These are phyloP conservation scores for Irpex lacteus DNA, from an alignment of 1,284 basidiomycete species.

Conservation along the genomic window DNA sequence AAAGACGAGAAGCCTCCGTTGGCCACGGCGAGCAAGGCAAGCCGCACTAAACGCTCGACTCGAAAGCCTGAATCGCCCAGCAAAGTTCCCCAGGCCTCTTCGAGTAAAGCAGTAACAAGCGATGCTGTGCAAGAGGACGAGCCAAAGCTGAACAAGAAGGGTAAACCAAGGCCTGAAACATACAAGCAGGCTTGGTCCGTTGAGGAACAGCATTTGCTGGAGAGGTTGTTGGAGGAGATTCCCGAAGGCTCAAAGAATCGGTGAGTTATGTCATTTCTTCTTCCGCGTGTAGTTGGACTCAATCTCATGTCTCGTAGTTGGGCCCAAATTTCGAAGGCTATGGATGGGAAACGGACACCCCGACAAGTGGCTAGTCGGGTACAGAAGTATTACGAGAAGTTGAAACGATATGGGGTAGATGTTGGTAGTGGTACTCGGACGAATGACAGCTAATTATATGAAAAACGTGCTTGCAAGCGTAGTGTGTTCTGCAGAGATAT, in stretches of 20 bases:
- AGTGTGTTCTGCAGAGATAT: background rate
- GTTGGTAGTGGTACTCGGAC: constrained; percentile 18
- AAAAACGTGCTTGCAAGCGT: background rate
- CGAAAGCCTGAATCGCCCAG: constrained; percentile 4
- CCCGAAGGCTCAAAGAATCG: constrained; percentile 75
- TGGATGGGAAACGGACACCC: constrained; percentile 71
- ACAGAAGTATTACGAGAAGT: constrained; percentile 81
- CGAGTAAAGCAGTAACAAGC: background rate
- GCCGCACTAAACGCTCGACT: constrained; percentile 6
- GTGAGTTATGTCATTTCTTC: constrained; percentile 34
- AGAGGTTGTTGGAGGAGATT: constrained; percentile 67
- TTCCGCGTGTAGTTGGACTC: background rate
- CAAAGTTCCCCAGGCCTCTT: background rate
- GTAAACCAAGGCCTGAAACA: constrained; percentile 53
- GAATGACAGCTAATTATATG: constrained; percentile 9
- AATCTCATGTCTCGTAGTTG: constrained; percentile 44
- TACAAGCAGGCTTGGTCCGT: constrained; percentile 77
- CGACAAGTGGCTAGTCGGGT: constrained; percentile 83
- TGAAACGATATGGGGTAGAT: constrained; percentile 66
- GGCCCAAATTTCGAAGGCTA: constrained; percentile 76
- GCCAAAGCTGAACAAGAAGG: constrained; percentile 23
- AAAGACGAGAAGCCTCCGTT: background rate
- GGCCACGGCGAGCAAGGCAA: background rate
- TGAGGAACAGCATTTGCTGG: constrained; percentile 71
- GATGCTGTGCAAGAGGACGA: background rate